A percentile compares a stretch with the other conserved stretches of the same genome.
phyloP scores from a whole-genome alignment of 305 asterid species.

The Plantago lanceolata region DNA sequence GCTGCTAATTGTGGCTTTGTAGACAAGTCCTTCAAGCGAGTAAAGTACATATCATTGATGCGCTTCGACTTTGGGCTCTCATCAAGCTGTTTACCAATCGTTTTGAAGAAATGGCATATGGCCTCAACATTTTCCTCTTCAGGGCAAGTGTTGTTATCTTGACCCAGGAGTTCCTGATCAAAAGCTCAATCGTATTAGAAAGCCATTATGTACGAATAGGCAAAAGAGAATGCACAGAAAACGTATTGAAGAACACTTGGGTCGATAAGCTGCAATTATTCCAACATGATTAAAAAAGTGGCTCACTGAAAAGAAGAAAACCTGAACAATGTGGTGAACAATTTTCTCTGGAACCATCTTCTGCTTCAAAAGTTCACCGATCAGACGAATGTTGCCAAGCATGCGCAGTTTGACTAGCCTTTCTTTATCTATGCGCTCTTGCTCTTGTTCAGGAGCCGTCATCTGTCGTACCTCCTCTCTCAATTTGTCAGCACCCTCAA shows the following conservation, averaged over 20 bases:
- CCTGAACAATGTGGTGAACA: slow-evolving; percentile 95
- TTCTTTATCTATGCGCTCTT: slow-evolving; percentile 76
- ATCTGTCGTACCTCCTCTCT: slow-evolving; percentile 72
- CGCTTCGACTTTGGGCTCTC: slow-evolving; percentile 70
- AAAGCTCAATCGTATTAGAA: slow-evolving; percentile 20
- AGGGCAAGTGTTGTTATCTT: slow-evolving; percentile 56
- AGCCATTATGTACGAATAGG: slow-evolving; percentile 6
- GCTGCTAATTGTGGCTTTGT: slow-evolving; percentile 65
- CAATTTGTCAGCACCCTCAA: slow-evolving; percentile 81
- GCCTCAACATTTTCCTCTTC: slow-evolving; percentile 96
- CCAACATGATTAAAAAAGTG: neutral
- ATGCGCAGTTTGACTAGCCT: slow-evolving; percentile 69
- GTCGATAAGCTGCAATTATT: neutral
- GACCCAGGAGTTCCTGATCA: slow-evolving; percentile 71
- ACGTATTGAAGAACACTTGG: neutral
- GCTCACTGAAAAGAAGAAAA: slow-evolving; percentile 18
- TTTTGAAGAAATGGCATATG: slow-evolving; percentile 85
- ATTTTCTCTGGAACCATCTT: slow-evolving; percentile 89
- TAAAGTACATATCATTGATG: slow-evolving; percentile 65
- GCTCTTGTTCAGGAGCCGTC: slow-evolving; percentile 83
- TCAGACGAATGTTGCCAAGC: slow-evolving; percentile 88
- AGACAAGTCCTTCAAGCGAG: slow-evolving; percentile 63
- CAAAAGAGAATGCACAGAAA: neutral
- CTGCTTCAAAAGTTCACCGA: slow-evolving; percentile 95
- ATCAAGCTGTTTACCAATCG: slow-evolving; percentile 91